A percentile compares a stretch with the other conserved stretches of the same genome.
phyloP scores from a whole-genome alignment of 768 basidiomycete species.

The Leccinum olivaceopallidum region DNA sequence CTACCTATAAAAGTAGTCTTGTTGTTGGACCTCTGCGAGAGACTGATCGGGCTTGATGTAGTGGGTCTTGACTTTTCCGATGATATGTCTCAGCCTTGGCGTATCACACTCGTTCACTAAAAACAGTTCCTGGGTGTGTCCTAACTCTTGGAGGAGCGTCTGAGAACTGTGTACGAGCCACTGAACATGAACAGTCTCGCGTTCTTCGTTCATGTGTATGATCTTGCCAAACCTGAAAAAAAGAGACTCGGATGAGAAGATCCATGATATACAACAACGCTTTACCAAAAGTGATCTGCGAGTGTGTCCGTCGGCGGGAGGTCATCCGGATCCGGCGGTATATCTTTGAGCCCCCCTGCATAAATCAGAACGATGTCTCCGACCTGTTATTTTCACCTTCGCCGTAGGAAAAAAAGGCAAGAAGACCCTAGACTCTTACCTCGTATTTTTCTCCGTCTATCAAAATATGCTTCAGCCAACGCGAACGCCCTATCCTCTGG shows the following conservation, averaged over 20 bases:
- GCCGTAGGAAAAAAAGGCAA: not conserved
- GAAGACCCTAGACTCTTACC: slow-evolving; percentile 31
- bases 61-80: slow-evolving; percentile 38
- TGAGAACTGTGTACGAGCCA: slow-evolving; percentile 75
- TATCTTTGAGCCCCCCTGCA: slow-evolving; percentile 30
- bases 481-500: slow-evolving; percentile 38
- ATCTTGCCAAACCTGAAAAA: slow-evolving; percentile 67
- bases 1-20: slow-evolving; percentile 62
- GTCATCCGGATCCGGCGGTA: slow-evolving; percentile 37
- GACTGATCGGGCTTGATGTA: slow-evolving; percentile 29
- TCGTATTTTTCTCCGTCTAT: slow-evolving; percentile 47
- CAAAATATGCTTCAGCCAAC: slow-evolving; percentile 39
- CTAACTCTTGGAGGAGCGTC: slow-evolving; percentile 60
- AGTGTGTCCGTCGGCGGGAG: slow-evolving; percentile 43
- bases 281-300: slow-evolving; percentile 66
- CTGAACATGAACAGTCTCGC: slow-evolving; percentile 57
- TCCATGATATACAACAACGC: not conserved
- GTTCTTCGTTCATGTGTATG: slow-evolving; percentile 46
- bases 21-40: slow-evolving; percentile 28
- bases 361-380: slow-evolving; percentile 64
- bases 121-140: slow-evolving; percentile 65
- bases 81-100: slow-evolving; percentile 15
- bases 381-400: slow-evolving; percentile 39
- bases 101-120: slow-evolving; percentile 54
- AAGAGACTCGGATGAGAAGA: not conserved